Conservation (phyloP, 2,329 filamentous ascomycete species). For the Aureobasidium namibiae region DNA sequence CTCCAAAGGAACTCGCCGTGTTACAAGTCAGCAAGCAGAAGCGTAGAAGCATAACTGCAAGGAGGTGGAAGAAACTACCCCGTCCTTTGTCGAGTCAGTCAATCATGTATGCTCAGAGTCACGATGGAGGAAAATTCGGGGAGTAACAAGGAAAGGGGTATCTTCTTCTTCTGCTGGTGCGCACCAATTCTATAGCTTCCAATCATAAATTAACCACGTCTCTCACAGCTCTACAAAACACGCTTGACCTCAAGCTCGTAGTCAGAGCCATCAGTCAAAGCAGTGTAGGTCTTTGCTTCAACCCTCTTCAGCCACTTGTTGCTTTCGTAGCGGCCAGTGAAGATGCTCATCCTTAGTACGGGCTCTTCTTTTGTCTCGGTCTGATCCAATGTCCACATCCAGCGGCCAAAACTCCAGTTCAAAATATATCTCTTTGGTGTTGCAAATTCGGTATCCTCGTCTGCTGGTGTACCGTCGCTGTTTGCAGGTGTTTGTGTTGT, state of each 20-base stretch:
- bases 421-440: slow-evolving; percentile 64
- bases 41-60: neutral
- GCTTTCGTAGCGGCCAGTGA: slow-evolving; percentile 65
- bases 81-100: neutral
- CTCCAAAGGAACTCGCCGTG: neutral
- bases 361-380: slow-evolving; percentile 23
- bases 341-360: slow-evolving; percentile 63
- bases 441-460: slow-evolving; percentile 25
- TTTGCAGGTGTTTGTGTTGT: slow-evolving; percentile 30
- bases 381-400: slow-evolving; percentile 69
- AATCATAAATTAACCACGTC: neutral
- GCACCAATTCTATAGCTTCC: neutral
- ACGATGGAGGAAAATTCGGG: too few relatives aligned
- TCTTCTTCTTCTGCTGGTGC: neutral
- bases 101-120: neutral
- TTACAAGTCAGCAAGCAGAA: neutral
- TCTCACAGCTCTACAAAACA: slow-evolving; percentile 21
- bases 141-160: neutral
- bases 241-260: slow-evolving; percentile 45
- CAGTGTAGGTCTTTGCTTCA: slow-evolving; percentile 34
- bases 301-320: slow-evolving; percentile 70
- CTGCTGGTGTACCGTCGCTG: slow-evolving; percentile 18
- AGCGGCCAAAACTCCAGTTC: slow-evolving; percentile 96
- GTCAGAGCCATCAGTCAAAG: slow-evolving; percentile 21
- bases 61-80: neutral